Percentiles rank a stretch among this genome's conserved stretches.
These are phyloP conservation scores for Metschnikowia cubensis DNA, from an alignment of 805 yeast genomes.

Conservation along the genomic window DNA sequence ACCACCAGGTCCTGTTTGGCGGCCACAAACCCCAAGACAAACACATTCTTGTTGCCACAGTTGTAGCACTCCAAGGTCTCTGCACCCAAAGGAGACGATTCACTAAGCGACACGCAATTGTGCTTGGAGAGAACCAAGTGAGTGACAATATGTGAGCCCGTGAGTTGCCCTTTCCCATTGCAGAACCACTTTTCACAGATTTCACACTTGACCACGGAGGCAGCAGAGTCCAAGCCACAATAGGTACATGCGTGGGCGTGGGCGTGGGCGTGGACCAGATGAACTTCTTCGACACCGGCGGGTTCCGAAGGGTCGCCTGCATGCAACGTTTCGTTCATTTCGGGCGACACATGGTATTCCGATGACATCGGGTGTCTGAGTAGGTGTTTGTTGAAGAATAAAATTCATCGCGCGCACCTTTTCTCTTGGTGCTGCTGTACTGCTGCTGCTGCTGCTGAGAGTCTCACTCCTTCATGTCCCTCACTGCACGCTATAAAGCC, in stretches of 20 bases:
- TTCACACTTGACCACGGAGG: constrained; percentile 70
- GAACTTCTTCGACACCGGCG: neutral
- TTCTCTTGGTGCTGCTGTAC: neutral
- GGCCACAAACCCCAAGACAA: constrained; percentile 78
- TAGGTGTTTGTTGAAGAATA: constrained; percentile 1
- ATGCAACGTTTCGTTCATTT: constrained; percentile 1
- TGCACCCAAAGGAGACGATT: constrained; percentile 81
- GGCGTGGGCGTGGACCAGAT: neutral
- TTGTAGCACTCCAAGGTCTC: constrained; percentile 83
- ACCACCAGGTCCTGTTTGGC: constrained; percentile 86
- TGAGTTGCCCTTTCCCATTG: constrained; percentile 56
- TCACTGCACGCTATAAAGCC: too few species aligned
- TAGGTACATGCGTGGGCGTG: constrained; percentile 43
- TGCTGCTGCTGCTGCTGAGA: too few species aligned
- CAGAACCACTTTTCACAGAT: constrained; percentile 87
- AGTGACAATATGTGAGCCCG: constrained; percentile 77
- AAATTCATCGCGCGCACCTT: constrained; percentile 4
- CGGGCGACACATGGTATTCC: constrained; percentile 3
- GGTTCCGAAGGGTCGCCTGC: neutral
- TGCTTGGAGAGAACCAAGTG: constrained; percentile 82
- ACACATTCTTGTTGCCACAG: constrained; percentile 78
- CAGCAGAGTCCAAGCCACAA: constrained; percentile 67
- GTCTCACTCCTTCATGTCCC: too few species aligned
- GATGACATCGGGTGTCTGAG: constrained; percentile 4
- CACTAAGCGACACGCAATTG: constrained; percentile 67